A percentile compares a stretch with the other conserved stretches of the same genome.
These are phyloP conservation scores for Colletotrichum camelliae DNA, from an alignment of 2,329 filamentous ascomycete genomes.

Conservation along the genomic window DNA sequence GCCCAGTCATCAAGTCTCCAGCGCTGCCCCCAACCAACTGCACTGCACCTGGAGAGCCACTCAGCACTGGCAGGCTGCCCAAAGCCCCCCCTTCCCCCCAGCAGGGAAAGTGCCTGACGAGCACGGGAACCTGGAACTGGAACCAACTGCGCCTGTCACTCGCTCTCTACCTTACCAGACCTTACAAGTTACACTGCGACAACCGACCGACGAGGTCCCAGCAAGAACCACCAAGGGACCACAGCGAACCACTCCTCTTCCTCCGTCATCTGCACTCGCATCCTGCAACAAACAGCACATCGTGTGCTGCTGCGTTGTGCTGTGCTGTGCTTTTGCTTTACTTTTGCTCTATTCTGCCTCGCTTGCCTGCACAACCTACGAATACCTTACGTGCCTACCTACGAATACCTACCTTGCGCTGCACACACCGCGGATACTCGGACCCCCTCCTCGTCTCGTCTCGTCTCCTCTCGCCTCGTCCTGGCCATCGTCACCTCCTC, in stretches of 20 bases:
- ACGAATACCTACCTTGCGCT: background rate
- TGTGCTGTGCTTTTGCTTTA: background rate
- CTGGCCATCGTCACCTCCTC: background rate
- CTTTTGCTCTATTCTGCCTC: background rate
- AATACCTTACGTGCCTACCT: background rate
- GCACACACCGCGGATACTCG: background rate
- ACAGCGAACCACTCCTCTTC: background rate
- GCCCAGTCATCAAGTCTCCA: background rate
- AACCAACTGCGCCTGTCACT: background rate
- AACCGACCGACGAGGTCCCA: background rate
- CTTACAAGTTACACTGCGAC: background rate
- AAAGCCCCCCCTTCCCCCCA: background rate
- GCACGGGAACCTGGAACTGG: slow-evolving; percentile 10
- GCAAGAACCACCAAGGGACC: background rate
- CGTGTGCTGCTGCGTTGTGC: background rate
- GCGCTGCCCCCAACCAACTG: background rate
- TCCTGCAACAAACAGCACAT: background rate
- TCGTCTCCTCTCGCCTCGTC: background rate
- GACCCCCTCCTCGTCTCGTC: background rate
- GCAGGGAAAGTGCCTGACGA: slow-evolving; percentile 13
- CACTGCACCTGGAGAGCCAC: background rate
- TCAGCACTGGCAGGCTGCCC: background rate
- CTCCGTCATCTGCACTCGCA: background rate
- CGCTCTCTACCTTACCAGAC: background rate
- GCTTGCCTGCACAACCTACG: background rate